Evolutionary conservation across 306 rosid species (phyloP).

Genomic region (Rubus parviflorus): DNA sequence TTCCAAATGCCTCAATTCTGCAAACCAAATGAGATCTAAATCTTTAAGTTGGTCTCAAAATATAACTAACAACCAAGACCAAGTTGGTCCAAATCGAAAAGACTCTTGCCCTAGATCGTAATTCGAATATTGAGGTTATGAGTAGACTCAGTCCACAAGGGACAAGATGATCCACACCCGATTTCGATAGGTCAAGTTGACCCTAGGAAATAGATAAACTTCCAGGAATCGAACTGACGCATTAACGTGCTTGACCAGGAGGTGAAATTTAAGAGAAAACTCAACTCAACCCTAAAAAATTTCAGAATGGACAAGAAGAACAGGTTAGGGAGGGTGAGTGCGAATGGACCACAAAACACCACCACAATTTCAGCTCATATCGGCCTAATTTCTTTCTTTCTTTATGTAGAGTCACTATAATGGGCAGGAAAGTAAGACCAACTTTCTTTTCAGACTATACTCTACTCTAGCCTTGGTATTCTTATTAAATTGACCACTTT

Average conservation of each 20-base stretch:
- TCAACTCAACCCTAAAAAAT: neutral
- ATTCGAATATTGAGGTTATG: no score
- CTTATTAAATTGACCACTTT: neutral
- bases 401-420: neutral
- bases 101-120: no score
- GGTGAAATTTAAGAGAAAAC: neutral
- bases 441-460: neutral
- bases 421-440: neutral
- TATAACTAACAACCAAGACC: no score
- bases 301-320: neutral
- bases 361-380: neutral
- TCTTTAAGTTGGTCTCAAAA: no score
- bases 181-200: neutral
- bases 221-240: no score
- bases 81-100: no score
- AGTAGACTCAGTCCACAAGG: no score
- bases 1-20: no score
- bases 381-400: neutral
- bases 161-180: no score
- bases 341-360: conserved; percentile 2
- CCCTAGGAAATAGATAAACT: neutral
- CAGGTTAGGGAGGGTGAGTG: neutral
- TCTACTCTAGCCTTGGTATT: neutral
- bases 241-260: no score
- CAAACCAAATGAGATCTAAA: no score